Base-by-base conservation (phyloP, 352 stramenopile genomes). In the Globisporangium irregulare region DNA sequence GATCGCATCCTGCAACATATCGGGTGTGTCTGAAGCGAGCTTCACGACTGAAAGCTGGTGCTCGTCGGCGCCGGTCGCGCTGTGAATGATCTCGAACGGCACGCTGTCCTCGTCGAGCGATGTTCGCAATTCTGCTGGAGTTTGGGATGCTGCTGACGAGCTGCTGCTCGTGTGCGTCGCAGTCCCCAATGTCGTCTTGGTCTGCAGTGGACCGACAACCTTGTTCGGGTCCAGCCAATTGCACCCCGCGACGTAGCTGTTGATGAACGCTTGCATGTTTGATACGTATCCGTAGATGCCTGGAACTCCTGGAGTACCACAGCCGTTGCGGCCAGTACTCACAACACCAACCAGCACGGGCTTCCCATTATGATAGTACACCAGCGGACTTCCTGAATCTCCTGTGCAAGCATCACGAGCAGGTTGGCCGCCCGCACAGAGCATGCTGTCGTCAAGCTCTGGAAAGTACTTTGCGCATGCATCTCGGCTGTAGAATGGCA, bases 381-480 rank as follows among this genome's bases (percentile, higher is more conserved):
- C 67, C 3, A 84, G 51, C 15, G 77, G 77, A 48, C 74, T 73
- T 3, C 77, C 77, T 1, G 77, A 84, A 67, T 84, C 77, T 7
- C 77, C 77, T 10, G 74, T 79, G 63, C 77, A 84, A 1, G 77
- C 75, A 50, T 84, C 77, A 1, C 73, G 64, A 15, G 67, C 74
- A 14, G 69, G 50, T 48, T 81, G 62, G 15, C 77, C 77, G 3
- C 77, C 77, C 8, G 74, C 77, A 50, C 77, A 84, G 15, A 80
- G 71, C 77, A 84, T 81, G 60, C 73, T 79, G 14, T 73, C 68
- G 61, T 84, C 77, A 20, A 81, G 64, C 25, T 77, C 68, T 6
- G 71, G 69, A 25, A 80, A 76, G 20, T 68, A 72, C 20, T 60
- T 57, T 2, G 61, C 53, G 59, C 77, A 84, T 57, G 63, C 64